Evolutionary conservation across 1,284 basidiomycete genomes (phyloP).

Genomic region (Cryptococcus sp.): DNA sequence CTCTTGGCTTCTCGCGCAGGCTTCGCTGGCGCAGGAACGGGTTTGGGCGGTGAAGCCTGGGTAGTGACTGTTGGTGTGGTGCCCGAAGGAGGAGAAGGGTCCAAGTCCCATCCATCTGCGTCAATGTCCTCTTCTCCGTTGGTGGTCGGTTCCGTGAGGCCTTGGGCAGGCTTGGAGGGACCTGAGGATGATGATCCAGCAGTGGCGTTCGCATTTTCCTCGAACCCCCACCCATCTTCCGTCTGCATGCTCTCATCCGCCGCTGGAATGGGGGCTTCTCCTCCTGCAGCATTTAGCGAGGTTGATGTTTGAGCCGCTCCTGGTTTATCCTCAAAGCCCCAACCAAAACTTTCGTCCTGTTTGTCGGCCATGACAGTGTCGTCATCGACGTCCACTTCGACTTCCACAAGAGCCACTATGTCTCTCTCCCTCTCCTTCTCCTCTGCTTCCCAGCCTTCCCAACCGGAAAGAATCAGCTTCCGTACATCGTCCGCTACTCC

Average conservation of each 20-base stretch:
- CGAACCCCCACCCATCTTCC: constrained; percentile 52
- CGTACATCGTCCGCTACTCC: constrained; percentile 20
- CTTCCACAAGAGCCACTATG: constrained; percentile 25
- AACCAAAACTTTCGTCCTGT: constrained; percentile 10
- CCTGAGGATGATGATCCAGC: constrained; percentile 13
- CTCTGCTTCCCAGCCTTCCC: constrained; percentile 24
- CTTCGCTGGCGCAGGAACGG: constrained; percentile 17
- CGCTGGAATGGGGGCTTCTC: not conserved
- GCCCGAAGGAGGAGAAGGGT: constrained; percentile 3
- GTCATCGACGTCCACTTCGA: constrained; percentile 28
- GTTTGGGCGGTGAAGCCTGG: not conserved
- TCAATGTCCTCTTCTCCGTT: constrained; percentile 8
- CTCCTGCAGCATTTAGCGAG: not conserved
- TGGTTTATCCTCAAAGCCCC: constrained; percentile 15
- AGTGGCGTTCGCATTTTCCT: constrained; percentile 8
- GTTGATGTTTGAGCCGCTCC: not conserved
- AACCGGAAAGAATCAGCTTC: constrained; percentile 16
- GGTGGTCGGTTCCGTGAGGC: not conserved
- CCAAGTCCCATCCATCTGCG: constrained; percentile 23
- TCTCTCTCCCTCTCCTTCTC: constrained; percentile 16
- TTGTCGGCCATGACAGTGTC: not conserved
- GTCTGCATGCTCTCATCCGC: constrained; percentile 3
- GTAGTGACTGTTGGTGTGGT: not conserved
- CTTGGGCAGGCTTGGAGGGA: constrained; percentile 2
- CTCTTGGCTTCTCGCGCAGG: constrained; percentile 34